Percentiles rank a stretch among this genome's conserved stretches.
These are phyloP conservation scores for Knoxdaviesia capensis DNA, from an alignment of 2,329 filamentous ascomycete genomes.

Conservation along the genomic window DNA sequence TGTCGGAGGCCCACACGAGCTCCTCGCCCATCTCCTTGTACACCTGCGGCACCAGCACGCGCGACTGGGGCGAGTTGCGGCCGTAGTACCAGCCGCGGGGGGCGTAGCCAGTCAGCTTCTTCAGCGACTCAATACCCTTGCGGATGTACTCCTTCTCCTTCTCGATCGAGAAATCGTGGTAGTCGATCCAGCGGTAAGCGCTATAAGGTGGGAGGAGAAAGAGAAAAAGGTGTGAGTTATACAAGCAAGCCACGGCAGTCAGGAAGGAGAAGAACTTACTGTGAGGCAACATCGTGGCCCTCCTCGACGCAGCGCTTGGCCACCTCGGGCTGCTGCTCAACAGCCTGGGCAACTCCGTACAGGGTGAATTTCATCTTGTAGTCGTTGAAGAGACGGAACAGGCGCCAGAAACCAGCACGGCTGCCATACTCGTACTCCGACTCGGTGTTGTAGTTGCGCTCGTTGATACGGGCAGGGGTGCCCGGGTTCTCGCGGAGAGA, in stretches of 20 bases:
- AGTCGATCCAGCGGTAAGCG: slow-evolving; percentile 29
- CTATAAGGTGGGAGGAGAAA: background rate
- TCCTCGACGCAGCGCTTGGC: slow-evolving; percentile 23
- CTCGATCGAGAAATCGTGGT: slow-evolving; percentile 22
- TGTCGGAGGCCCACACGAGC: slow-evolving; percentile 27
- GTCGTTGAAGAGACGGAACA: slow-evolving; percentile 26
- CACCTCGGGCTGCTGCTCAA: slow-evolving; percentile 26
- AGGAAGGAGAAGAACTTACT: slow-evolving; percentile 7
- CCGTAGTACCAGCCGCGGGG: slow-evolving; percentile 30
- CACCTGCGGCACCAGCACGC: slow-evolving; percentile 23
- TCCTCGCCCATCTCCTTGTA: slow-evolving; percentile 30
- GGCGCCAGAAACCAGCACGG: slow-evolving; percentile 26
- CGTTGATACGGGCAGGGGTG: slow-evolving; percentile 14
- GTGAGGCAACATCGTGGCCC: slow-evolving; percentile 27
- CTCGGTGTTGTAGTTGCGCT: slow-evolving; percentile 24
- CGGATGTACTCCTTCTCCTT: slow-evolving; percentile 25
- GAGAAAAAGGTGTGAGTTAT: too few species aligned
- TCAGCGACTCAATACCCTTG: slow-evolving; percentile 18
- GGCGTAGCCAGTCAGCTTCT: slow-evolving; percentile 21
- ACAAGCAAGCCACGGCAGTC: background rate
- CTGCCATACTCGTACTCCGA: slow-evolving; percentile 30
- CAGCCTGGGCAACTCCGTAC: slow-evolving; percentile 26
- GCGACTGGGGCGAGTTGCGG: slow-evolving; percentile 20
- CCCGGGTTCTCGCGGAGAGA: slow-evolving; percentile 19
- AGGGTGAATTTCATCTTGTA: slow-evolving; percentile 27